Conservation (phyloP, 2,329 filamentous ascomycete species). For the Fusarium hostae region DNA sequence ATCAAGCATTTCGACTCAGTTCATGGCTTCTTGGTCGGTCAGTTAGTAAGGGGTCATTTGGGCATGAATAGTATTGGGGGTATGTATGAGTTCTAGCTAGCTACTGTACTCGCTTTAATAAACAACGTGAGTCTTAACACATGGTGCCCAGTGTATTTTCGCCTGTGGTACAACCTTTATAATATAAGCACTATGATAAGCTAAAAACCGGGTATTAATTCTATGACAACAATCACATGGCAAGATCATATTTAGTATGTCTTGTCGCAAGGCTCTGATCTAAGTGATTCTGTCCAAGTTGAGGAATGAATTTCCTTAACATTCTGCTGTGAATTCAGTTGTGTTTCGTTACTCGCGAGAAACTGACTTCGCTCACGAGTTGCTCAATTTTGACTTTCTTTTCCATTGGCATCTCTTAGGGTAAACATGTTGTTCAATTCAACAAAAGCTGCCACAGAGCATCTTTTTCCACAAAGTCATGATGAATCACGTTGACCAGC, state of each 20-base stretch:
- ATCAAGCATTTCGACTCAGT: background rate
- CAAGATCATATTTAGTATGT: background rate
- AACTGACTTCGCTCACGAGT: background rate
- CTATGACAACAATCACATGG: background rate
- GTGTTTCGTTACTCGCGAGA: background rate
- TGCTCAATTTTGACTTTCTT: slow-evolving; percentile 6
- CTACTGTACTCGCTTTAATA: slow-evolving; percentile 1
- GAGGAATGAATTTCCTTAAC: background rate
- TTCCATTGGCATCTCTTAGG: background rate
- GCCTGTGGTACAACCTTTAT: background rate
- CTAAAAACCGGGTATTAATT: background rate
- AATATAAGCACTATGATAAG: too few relatives aligned
- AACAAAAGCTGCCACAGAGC: slow-evolving; percentile 77
- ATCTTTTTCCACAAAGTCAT: slow-evolving; percentile 77
- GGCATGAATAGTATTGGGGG: slow-evolving; percentile 10
- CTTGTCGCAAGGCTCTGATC: background rate
- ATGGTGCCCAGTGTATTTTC: background rate
- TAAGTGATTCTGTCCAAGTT: background rate
- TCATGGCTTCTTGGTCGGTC: slow-evolving; percentile 8
- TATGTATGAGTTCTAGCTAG: slow-evolving; percentile 21
- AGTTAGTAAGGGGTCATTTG: background rate
- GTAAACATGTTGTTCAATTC: slow-evolving; percentile 42
- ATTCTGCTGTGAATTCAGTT: background rate
- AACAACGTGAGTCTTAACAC: background rate
- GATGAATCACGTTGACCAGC: slow-evolving; percentile 92